These are phyloP conservation scores for Ogataea sp. DNA, from an alignment of 805 yeast genomes.

Conservation along the genomic window DNA sequence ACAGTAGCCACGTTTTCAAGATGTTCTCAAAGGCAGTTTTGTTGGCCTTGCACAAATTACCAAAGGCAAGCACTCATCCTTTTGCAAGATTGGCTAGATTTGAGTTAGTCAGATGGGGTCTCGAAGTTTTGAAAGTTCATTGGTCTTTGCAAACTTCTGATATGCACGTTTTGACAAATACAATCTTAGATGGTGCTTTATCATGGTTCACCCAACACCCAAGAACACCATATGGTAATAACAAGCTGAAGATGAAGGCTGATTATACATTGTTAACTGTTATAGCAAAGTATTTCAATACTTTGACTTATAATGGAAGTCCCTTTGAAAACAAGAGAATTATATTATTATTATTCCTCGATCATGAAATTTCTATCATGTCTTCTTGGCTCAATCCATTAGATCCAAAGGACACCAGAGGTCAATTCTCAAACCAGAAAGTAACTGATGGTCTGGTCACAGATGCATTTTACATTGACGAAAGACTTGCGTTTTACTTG, in stretches of 20 bases:
- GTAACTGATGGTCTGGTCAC: constrained; percentile 35
- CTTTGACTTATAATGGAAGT: constrained; percentile 14
- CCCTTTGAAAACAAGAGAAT: constrained; percentile 40
- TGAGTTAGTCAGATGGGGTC: constrained; percentile 61
- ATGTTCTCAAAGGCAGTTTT: constrained; percentile 56
- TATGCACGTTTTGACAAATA: constrained; percentile 34
- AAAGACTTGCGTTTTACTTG: constrained; percentile 65
- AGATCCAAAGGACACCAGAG: constrained; percentile 31
- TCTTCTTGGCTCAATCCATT: constrained; percentile 73
- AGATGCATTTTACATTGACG: constrained; percentile 58
- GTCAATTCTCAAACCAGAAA: constrained; percentile 25
- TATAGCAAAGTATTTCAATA: constrained; percentile 29
- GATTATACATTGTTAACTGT: constrained; percentile 55
- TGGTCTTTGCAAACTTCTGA: constrained; percentile 38
- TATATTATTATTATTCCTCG: constrained; percentile 55
- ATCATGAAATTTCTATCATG: constrained; percentile 66
- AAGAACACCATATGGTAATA: constrained; percentile 80
- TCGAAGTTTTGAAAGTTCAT: constrained; percentile 56
- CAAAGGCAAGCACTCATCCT: constrained; percentile 72
- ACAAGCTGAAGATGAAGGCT: constrained; percentile 59
- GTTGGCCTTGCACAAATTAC: constrained; percentile 43
- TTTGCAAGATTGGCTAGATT: constrained; percentile 68
- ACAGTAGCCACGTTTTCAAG: constrained; percentile 61
- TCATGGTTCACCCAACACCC: constrained; percentile 68
- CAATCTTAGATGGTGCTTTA: constrained; percentile 58